Evolutionary conservation across 345 rosid species (phyloP), one percentile per base, ranked within the genome.

Genomic region (Populus ilicifolia): DNA sequence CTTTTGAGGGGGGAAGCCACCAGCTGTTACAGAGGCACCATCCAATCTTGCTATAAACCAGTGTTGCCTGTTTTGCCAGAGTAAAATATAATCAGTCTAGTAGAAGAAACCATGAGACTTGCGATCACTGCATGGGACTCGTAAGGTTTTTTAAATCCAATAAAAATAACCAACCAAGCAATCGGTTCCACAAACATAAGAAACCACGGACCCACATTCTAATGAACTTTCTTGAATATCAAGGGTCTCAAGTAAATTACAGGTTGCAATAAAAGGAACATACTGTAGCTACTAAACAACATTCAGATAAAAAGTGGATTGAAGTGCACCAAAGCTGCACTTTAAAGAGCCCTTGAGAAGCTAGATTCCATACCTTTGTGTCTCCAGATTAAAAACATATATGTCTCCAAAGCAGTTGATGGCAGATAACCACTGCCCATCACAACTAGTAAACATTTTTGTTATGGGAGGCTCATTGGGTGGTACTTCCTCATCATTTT

Each of bases 361-460:
- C 17, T 50, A 27, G 8, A 54, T 38, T 71, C 13, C 78, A 2
- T 70, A 95, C 99, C 99, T 93, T 73, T 83, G 92, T 67, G 86
- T 89, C 83, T 93, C 98, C 44, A 92, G 88, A 83, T 90, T 93
- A 85, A 89, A 95, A 69, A 93, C 66, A 68, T 93, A 92, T 35
- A 92, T 81, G 82, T 95, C 99, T 56, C 98, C 99, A 83, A 92
- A 95, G 87, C 99, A 95, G 78, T 93, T 95, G 72, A 90, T 67
- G 27, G 99, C 98, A 46, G 98, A 94, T 72, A 95, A 83, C 98
- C 99, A 95, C 81, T 89, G 97, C 79, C 91, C 94, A 88, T 92
- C 97, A 73, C 87, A 83, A 83, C 99, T 95, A 20, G 94, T 84
- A 76, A 86, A 89, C 94, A 95, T 80, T 86, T 88, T 95, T 75